Evolutionary conservation across 345 rosid species (phyloP).

Genomic region (Hibiscus mutabilis): DNA sequence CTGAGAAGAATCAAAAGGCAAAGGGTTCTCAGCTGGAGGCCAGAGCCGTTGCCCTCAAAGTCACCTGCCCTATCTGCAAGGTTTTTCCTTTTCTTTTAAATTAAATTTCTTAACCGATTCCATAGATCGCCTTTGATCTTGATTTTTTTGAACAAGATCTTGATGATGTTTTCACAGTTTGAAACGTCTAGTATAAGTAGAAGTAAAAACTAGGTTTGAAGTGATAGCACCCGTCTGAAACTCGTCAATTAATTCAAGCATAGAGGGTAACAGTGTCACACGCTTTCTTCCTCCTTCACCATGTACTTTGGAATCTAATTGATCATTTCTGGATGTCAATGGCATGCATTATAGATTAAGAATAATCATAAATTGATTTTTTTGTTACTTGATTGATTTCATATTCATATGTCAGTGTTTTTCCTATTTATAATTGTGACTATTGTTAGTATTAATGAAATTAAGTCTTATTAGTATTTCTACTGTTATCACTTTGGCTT

Average conservation of each 20-base stretch:
- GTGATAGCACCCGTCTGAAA: too few species aligned
- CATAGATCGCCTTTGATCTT: background rate
- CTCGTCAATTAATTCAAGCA: background rate
- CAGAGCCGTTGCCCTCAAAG: constrained; percentile 63
- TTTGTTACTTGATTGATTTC: background rate
- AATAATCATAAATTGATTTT: background rate
- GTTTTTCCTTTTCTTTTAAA: constrained; percentile 11
- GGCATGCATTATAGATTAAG: background rate
- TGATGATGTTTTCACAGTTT: background rate
- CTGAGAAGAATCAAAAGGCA: constrained; percentile 55
- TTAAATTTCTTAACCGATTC: background rate
- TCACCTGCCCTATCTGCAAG: constrained; percentile 71
- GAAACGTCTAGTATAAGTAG: background rate
- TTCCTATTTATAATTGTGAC: too few species aligned
- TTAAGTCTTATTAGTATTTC: too few species aligned
- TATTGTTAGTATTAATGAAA: too few species aligned
- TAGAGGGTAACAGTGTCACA: background rate
- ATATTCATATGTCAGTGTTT: too few species aligned
- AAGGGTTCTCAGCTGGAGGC: constrained; percentile 71
- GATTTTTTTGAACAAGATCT: background rate
- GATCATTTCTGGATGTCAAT: background rate
- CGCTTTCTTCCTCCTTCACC: too few species aligned
- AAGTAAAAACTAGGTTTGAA: too few species aligned
- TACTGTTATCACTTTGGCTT: background rate
- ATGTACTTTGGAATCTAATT: background rate